Conservation (phyloP, 306 rosid species). For the Pyrus communis region DNA sequence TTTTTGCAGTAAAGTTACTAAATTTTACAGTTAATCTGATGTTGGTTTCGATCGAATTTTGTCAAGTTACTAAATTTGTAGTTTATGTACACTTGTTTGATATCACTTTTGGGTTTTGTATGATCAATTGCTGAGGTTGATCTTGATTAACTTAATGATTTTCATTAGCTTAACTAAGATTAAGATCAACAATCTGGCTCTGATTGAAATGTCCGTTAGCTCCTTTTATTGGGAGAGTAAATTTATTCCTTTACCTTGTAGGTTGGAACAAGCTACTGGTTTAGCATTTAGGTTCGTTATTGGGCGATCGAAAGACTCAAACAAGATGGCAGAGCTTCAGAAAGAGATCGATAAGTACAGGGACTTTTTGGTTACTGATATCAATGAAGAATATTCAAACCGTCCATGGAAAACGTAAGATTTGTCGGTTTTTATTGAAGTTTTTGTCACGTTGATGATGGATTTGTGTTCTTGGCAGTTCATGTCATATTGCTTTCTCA, state of each 20-base stretch:
- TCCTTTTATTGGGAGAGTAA: background rate
- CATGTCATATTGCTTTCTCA: background rate
- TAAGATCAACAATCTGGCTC: background rate
- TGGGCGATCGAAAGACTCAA: slow-evolving; percentile 24
- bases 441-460: background rate
- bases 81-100: background rate
- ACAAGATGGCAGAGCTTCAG: slow-evolving; percentile 14
- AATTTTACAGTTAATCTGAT: background rate
- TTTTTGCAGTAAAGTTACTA: background rate
- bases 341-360: slow-evolving; percentile 29
- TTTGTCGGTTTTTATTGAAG: background rate
- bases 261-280: slow-evolving; percentile 37
- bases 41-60: background rate
- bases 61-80: background rate
- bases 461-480: background rate
- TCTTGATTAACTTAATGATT: background rate
- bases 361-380: slow-evolving; percentile 25
- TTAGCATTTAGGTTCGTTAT: slow-evolving; percentile 33
- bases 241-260: background rate
- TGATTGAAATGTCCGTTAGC: background rate
- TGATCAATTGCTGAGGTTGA: background rate
- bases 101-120: background rate
- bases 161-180: background rate
- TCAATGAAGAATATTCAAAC: slow-evolving; percentile 26
- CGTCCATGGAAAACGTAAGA: slow-evolving; percentile 24